A percentile compares a stretch with the other conserved stretches of the same genome.
These are phyloP conservation scores for Curvularia sp. DNA, from an alignment of 2,329 filamentous ascomycete species.

Conservation along the genomic window DNA sequence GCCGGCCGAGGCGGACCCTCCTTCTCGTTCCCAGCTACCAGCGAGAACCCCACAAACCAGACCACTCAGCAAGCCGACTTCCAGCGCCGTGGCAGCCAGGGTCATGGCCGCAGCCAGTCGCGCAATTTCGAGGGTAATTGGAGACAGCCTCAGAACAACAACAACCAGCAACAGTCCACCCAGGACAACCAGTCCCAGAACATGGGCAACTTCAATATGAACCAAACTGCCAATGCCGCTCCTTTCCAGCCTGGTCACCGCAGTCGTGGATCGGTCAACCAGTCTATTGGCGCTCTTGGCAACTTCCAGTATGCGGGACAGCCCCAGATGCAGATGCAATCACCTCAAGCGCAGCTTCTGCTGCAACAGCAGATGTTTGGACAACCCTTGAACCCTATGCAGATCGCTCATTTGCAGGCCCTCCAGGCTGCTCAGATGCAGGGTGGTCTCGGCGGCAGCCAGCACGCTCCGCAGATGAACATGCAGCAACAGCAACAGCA, in stretches of 20 bases:
- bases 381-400: conserved; percentile 87
- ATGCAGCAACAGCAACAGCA: conserved; percentile 84
- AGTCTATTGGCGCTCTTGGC: conserved; percentile 80
- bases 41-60: conserved; percentile 55
- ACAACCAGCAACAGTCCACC: conserved; percentile 57
- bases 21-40: conserved; percentile 70
- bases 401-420: conserved; percentile 88
- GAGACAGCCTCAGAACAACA: conserved; percentile 73
- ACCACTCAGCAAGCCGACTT: conserved; percentile 66
- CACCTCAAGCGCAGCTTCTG: conserved; percentile 81
- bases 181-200: conserved; percentile 55
- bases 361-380: conserved; percentile 85
- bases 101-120: conserved; percentile 82
- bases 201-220: conserved; percentile 71
- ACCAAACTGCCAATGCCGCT: conserved; percentile 71
- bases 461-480: conserved; percentile 69
- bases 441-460: conserved; percentile 71
- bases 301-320: conserved; percentile 89
- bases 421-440: conserved; percentile 88
- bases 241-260: conserved; percentile 94
- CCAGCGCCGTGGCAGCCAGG: conserved; percentile 75
- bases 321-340: conserved; percentile 78
- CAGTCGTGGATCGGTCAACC: conserved; percentile 80
- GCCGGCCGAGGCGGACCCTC: conserved; percentile 69
- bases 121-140: conserved; percentile 98